Base-by-base conservation (phyloP, 306 rosid species). In the Cicer arietinum region DNA sequence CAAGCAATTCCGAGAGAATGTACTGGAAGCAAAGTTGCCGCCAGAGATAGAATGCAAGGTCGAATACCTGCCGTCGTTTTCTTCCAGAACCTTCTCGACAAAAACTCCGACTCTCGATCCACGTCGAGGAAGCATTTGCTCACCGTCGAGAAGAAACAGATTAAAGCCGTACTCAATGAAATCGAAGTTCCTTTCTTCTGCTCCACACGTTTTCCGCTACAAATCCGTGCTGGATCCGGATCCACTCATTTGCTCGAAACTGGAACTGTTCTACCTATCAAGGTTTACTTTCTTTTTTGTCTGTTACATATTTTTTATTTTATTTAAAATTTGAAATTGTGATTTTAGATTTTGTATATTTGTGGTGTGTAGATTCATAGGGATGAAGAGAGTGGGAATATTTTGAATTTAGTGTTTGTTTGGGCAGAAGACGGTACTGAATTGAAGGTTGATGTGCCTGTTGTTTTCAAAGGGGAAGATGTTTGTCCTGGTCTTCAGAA, bases 221-320 rank as follows among this genome's bases (percentile, higher is more conserved):
- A 94, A 93, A 90, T 94, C 76, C 94, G 97, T 22, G 97, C 98
- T 8, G 98, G 98, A 3, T 84, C 98, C 30, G 98, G 98, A 9
- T 94, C 98, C 2, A 87, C 94, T 3, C 90, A 85, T 30, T 67
- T 94, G 53, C 75, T 91, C 6, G 94, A 91, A 73, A 88, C 93
- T 6, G 98, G 98, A 64, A 83, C 69, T 4, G 97, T 94, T 50
- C 79, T 94, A 6, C 98, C 98, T 6, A 69, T 94, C 50, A 94
- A 94, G 97, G 98, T 85, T 81, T 85, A 52, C 18, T 0, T 35
- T 8, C 46, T 11, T 6, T 6, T 0, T 35, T 37, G 2, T 73
- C 8, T 1, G 0, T 2, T 37, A 1, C 37, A 30, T 7, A 8
- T 62, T 14, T 80, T 65, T 46, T 20, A 2, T 41, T 6, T 30